Percentiles rank a stretch among this genome's conserved stretches.
phyloP scores from a whole-genome alignment of 768 basidiomycete species.

The Agrocybe chaxingu region DNA sequence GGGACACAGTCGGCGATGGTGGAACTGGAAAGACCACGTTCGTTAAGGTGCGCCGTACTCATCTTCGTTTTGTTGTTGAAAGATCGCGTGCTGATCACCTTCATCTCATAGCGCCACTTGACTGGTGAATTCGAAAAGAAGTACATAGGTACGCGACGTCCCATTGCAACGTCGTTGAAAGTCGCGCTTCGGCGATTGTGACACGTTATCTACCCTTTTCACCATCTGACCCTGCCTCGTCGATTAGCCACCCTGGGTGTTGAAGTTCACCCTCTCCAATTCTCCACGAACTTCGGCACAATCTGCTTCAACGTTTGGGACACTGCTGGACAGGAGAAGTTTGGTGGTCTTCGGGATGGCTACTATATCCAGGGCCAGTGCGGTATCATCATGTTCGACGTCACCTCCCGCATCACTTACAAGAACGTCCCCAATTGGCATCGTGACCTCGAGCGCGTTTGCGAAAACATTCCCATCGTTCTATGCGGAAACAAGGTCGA shows the following conservation, averaged over 20 bases:
- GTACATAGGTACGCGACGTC: conserved; percentile 77
- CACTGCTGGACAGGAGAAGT: conserved; percentile 99
- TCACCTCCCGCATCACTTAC: conserved; percentile 99
- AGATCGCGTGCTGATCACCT: conserved; percentile 60
- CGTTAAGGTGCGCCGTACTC: conserved; percentile 71
- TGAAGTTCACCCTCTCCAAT: conserved; percentile 94
- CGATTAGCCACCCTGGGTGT: conserved; percentile 94
- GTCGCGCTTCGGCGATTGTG: conserved; percentile 15
- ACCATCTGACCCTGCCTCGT: conserved; percentile 4
- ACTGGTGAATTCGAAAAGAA: conserved; percentile 99
- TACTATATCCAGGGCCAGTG: conserved; percentile 98
- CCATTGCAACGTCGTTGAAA: conserved; percentile 8
- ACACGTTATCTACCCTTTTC: conserved; percentile 17
- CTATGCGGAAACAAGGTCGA: conserved; percentile 99
- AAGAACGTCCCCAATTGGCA: conserved; percentile 99
- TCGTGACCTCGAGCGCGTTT: conserved; percentile 98
- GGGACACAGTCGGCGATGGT: conserved; percentile 80
- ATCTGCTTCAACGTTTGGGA: conserved; percentile 99
- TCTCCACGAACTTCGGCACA: conserved; percentile 98
- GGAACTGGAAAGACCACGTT: conserved; percentile 98
- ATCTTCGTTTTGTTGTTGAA: conserved; percentile 14
- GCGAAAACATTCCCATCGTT: conserved; percentile 99
- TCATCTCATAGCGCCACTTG: conserved; percentile 77
- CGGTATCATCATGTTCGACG: conserved; percentile 99
- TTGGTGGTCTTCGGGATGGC: conserved; percentile 96